phyloP scores from a whole-genome alignment of 345 rosid genomes.

The Cardamine chenopodiifolia region DNA sequence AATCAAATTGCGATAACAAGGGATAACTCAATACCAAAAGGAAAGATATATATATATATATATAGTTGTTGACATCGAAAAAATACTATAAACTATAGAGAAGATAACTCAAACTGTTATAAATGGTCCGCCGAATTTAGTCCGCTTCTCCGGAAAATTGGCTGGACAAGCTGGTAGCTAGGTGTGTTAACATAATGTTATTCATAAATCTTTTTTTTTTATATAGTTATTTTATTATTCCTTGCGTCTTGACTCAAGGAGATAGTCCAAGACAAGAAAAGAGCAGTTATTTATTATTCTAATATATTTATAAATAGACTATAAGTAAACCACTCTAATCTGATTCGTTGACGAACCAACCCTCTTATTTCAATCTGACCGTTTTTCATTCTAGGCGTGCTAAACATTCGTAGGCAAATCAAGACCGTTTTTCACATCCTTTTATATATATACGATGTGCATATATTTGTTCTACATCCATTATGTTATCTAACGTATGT shows the following conservation, averaged over 20 bases:
- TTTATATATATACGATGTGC: neutral
- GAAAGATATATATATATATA: too few species aligned
- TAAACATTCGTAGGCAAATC: conserved; percentile 2
- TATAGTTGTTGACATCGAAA: neutral
- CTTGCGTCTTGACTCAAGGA: too few species aligned
- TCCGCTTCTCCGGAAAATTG: neutral
- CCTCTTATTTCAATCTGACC: neutral
- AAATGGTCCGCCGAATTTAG: neutral
- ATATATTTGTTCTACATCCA: neutral
- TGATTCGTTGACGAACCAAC: conserved; percentile 6
- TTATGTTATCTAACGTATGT: neutral
- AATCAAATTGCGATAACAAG: conserved; percentile 3
- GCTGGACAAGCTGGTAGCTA: neutral
- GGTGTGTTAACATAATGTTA: neutral
- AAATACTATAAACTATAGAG: neutral
- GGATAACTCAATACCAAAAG: too few species aligned
- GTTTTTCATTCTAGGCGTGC: neutral
- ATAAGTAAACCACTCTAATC: neutral
- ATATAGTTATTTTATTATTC: too few species aligned
- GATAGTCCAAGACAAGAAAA: too few species aligned
- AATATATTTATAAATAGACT: neutral
- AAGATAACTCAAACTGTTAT: neutral
- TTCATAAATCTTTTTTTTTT: too few species aligned
- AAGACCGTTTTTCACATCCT: neutral
- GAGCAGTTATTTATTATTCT: neutral